Conservation (phyloP, 768 basidiomycete species). For the Cystobasidium onofrii region DNA sequence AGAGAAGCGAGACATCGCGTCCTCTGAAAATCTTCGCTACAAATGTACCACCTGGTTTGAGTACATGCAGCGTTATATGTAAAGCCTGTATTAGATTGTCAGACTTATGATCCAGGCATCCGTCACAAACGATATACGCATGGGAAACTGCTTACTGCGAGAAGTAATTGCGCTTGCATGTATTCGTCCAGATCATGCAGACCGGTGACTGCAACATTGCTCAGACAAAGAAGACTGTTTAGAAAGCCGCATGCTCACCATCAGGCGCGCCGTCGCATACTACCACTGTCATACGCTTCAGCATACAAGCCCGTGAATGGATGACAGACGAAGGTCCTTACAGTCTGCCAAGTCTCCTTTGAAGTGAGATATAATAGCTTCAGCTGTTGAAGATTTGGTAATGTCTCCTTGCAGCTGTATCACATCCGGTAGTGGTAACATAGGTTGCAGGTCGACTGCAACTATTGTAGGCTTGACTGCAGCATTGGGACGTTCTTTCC, state of each 20-base stretch:
- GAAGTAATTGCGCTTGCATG: conserved; percentile 49
- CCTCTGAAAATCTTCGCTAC: conserved; percentile 50
- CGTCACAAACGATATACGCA: too few relatives aligned
- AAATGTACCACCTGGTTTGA: conserved; percentile 47
- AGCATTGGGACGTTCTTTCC: conserved; percentile 29
- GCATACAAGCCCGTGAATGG: not conserved
- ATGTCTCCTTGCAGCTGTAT: conserved; percentile 50
- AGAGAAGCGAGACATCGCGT: conserved; percentile 45
- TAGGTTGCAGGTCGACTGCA: conserved; percentile 46
- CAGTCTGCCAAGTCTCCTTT: conserved; percentile 47
- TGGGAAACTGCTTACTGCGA: conserved; percentile 44
- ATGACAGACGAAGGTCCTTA: not conserved
- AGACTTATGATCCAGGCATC: too few relatives aligned
- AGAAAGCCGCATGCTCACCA: conserved; percentile 38
- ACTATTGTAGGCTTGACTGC: conserved; percentile 41
- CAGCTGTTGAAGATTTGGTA: conserved; percentile 47
- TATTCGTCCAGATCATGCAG: conserved; percentile 51
- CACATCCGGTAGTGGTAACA: conserved; percentile 47
- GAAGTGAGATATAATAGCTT: conserved; percentile 47
- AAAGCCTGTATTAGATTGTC: conserved; percentile 43
- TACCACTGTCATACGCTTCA: conserved; percentile 40
- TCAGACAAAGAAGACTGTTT: not conserved
- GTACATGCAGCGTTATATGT: conserved; percentile 48
- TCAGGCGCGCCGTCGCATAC: conserved; percentile 52
- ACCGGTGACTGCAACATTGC: conserved; percentile 46